These are phyloP conservation scores for Blastomyces gilchristii DNA, from an alignment of 2,329 filamentous ascomycete species.

Conservation along the genomic window DNA sequence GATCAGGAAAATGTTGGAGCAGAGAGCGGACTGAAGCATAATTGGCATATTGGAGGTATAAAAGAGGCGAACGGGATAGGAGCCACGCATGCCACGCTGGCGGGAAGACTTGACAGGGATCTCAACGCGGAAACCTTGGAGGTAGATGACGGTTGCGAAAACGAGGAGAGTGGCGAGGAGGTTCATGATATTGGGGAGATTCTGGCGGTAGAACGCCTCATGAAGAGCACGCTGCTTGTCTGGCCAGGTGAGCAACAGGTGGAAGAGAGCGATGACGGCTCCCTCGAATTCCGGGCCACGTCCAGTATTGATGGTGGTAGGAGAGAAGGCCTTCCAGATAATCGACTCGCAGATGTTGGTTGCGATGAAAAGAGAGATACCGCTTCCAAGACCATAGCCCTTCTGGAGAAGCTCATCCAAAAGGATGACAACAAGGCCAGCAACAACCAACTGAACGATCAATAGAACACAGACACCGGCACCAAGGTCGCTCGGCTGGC, in stretches of 20 bases:
- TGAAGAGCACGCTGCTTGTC: constrained; percentile 98
- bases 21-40: constrained; percentile 98
- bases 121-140: constrained; percentile 98
- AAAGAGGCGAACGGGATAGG: constrained; percentile 97
- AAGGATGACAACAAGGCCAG: constrained; percentile 96
- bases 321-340: constrained; percentile 99
- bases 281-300: constrained; percentile 74
- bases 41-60: constrained; percentile 99
- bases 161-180: constrained; percentile 83
- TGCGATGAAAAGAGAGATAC: constrained; percentile 98
- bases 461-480: constrained; percentile 97
- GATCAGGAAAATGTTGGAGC: constrained; percentile 98
- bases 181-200: constrained; percentile 99
- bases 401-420: constrained; percentile 99
- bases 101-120: constrained; percentile 99
- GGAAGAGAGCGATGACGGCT: constrained; percentile 18
- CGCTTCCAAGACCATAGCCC: constrained; percentile 95
- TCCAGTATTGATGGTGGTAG: constrained; percentile 97
- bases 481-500: constrained; percentile 89
- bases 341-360: constrained; percentile 99
- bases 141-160: constrained; percentile 97
- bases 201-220: constrained; percentile 99
- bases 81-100: constrained; percentile 96
- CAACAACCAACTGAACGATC: constrained; percentile 94
- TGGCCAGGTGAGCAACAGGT: constrained; percentile 60